These are phyloP conservation scores for Dispira simplex DNA, from an alignment of 192 early-diverging fungal genomes.

Conservation along the genomic window DNA sequence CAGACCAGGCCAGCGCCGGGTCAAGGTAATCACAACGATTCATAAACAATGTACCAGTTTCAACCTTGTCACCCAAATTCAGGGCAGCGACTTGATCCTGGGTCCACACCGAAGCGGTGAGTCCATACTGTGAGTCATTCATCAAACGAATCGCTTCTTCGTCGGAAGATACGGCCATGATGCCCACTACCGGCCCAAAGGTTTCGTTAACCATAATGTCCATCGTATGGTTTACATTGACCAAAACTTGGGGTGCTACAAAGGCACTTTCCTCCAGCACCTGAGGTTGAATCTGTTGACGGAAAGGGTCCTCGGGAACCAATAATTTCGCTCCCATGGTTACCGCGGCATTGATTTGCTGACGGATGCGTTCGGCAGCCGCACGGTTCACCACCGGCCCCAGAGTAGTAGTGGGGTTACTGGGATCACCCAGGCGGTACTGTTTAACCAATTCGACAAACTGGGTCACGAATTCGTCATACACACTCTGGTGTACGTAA, in stretches of 20 bases:
- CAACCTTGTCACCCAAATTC: conserved; percentile 42
- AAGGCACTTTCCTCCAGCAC: conserved; percentile 33
- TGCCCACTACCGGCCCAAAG: conserved; percentile 69
- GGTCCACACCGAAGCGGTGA: conserved; percentile 74
- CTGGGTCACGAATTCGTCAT: conserved; percentile 51
- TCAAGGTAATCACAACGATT: conserved; percentile 76
- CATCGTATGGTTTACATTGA: conserved; percentile 60
- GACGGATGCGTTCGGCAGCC: conserved; percentile 52
- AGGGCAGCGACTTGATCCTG: conserved; percentile 37
- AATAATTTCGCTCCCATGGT: conserved; percentile 39
- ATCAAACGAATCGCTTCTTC: conserved; percentile 61
- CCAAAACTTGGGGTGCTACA: conserved; percentile 60
- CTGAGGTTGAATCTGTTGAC: conserved; percentile 12
- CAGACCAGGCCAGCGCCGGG: conserved; percentile 65
- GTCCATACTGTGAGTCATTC: conserved; percentile 67
- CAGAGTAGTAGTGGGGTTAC: conserved; percentile 39
- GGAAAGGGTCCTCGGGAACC: conserved; percentile 38
- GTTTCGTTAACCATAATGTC: conserved; percentile 66
- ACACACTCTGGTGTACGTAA: conserved; percentile 57
- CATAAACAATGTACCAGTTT: conserved; percentile 70
- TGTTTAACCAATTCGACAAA: conserved; percentile 34
- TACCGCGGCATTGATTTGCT: conserved; percentile 46
- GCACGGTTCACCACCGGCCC: conserved; percentile 57
- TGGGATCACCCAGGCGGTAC: conserved; percentile 55
- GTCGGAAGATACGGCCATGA: conserved; percentile 55